Conservation (phyloP, 139 green algal genomes). For the Edaphochlamys debaryana region DNA sequence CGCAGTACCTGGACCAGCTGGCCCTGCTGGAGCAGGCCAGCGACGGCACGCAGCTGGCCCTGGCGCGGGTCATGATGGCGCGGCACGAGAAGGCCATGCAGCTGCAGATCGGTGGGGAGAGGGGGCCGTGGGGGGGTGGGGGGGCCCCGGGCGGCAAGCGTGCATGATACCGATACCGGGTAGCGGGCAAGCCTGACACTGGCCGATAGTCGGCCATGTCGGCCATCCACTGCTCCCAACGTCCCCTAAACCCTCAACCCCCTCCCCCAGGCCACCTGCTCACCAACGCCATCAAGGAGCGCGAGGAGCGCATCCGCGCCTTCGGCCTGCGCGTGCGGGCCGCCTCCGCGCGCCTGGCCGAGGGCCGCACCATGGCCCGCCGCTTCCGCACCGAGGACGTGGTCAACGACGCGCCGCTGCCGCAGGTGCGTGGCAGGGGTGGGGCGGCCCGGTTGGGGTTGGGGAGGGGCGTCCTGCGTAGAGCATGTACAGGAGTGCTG, state of each 20-base stretch:
- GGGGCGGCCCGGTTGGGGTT: too few species aligned
- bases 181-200: too few species aligned
- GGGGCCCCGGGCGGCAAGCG: too few species aligned
- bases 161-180: too few species aligned
- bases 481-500: too few species aligned
- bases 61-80: slow-evolving; percentile 43
- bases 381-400: slow-evolving; percentile 66
- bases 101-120: slow-evolving; percentile 45
- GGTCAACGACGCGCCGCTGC: slow-evolving; percentile 66
- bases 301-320: slow-evolving; percentile 58
- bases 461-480: too few species aligned
- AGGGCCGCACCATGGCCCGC: slow-evolving; percentile 28
- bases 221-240: too few species aligned
- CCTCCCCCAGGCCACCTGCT: slow-evolving; percentile 47
- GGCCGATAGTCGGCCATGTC: too few species aligned
- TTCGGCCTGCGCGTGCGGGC: slow-evolving; percentile 58
- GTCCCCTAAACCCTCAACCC: too few species aligned
- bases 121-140: background rate
- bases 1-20: slow-evolving; percentile 46
- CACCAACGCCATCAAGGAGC: slow-evolving; percentile 54
- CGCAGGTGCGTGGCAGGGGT: slow-evolving; percentile 34
- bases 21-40: slow-evolving; percentile 48
- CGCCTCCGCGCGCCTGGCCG: slow-evolving; percentile 42
- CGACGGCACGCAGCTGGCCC: slow-evolving; percentile 33
- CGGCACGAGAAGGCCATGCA: slow-evolving; percentile 44